Percentiles rank a stretch among this genome's conserved stretches.
Evolutionary conservation across 495 filamentous ascomycete species (phyloP).

Genomic region (Penicillium psychrofluorescens): DNA sequence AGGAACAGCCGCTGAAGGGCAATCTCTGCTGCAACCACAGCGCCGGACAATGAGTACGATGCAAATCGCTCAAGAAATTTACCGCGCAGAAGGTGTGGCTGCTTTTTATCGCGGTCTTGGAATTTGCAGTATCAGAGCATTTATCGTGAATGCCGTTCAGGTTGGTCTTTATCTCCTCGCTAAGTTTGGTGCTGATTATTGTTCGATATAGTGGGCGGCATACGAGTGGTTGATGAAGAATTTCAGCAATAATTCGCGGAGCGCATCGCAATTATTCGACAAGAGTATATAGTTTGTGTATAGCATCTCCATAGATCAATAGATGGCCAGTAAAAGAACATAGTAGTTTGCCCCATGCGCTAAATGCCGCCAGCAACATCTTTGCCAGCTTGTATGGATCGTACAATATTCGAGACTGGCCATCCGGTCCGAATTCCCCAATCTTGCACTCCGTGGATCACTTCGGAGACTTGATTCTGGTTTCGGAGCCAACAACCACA

Average conservation of each 20-base stretch:
- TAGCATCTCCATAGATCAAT: too few relatives aligned
- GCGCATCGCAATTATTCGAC: too few relatives aligned
- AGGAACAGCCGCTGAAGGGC: constrained; percentile 24
- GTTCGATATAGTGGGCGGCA: constrained; percentile 58
- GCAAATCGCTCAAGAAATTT: constrained; percentile 55
- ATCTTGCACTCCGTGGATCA: neutral
- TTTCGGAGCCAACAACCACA: constrained; percentile 15
- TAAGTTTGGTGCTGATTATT: constrained; percentile 1
- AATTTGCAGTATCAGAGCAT: constrained; percentile 74
- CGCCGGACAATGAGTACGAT: constrained; percentile 43
- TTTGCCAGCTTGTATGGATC: neutral
- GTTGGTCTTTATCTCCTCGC: constrained; percentile 21
- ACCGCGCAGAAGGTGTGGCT: constrained; percentile 52
- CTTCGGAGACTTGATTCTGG: neutral
- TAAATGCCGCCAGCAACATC: too few relatives aligned
- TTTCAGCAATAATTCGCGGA: constrained; percentile 11
- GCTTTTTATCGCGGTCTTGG: constrained; percentile 74
- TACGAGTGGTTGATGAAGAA: constrained; percentile 75
- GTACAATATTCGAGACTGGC: constrained; percentile 1
- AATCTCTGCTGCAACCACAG: constrained; percentile 10
- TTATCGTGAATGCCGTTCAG: constrained; percentile 69
- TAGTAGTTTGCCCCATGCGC: too few relatives aligned
- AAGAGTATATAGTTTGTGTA: too few relatives aligned
- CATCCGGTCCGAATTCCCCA: constrained; percentile 5
- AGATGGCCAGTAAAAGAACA: too few relatives aligned